Evolutionary conservation across 1,139 yeast genomes (phyloP).

Genomic region (Hyphopichia pseudoburtonii): DNA sequence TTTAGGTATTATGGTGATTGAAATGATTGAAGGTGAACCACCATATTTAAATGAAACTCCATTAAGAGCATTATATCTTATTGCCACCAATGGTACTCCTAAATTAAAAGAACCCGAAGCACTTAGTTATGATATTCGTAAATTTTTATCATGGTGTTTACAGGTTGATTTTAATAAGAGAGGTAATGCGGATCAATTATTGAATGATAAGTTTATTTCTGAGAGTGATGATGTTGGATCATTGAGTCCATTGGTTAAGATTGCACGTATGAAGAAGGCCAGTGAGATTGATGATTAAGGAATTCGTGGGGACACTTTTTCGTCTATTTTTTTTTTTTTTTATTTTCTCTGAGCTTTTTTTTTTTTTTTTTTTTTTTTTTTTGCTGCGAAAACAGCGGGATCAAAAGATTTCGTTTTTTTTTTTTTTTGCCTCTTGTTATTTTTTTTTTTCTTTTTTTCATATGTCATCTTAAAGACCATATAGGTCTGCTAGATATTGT

Average conservation of each 20-base stretch:
- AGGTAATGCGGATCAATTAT: conserved; percentile 75
- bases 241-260: conserved; percentile 86
- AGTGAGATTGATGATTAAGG: conserved; percentile 44
- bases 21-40: conserved; percentile 99
- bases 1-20: conserved; percentile 94
- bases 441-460: no score
- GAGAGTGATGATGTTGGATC: conserved; percentile 71
- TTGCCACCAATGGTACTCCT: conserved; percentile 96
- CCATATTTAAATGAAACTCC: conserved; percentile 97
- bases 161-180: conserved; percentile 84
- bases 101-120: conserved; percentile 85
- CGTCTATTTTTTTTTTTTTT: no score
- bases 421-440: no score
- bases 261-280: conserved; percentile 78
- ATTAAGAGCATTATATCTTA: conserved; percentile 82
- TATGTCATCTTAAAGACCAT: no score
- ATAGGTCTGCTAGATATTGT: no score
- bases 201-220: conserved; percentile 68
- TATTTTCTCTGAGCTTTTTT: no score
- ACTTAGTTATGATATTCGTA: conserved; percentile 62
- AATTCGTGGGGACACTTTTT: no score
- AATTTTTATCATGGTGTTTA: conserved; percentile 75
- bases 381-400: no score
- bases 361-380: no score
- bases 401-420: no score